Evolutionary conservation across 2,329 filamentous ascomycete species (phyloP), one percentile per base, ranked within the genome.

Genomic region (Beauveria sp.): DNA sequence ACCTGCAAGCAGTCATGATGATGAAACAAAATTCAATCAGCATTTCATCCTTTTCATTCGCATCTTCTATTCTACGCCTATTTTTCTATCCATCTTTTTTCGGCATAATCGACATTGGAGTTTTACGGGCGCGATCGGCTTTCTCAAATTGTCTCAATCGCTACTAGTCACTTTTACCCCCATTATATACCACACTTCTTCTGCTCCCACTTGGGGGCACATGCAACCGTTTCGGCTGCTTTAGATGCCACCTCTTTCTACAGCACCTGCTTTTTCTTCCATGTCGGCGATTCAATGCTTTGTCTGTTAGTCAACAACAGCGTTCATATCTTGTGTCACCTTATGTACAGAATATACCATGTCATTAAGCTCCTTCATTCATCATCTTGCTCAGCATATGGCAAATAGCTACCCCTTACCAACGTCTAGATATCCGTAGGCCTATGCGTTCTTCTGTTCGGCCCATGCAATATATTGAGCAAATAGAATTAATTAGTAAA

Each of bases 341-440:
- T 52, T 49, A 52, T 60, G 57, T 60, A 60, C 48, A 60, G 51
- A 52, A 31, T 26, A 60, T 26, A 24, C 12, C 46, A 34, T 34
- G 34, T 34, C 40, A 40, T 50, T 52, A 18, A 22, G 9, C 38
- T 31, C 3, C n/a, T 26, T 16, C 28, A 28, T 51, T 24, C 6
- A 43, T 60, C 40, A 43, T 46, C 38, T 45, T 43, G 10, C 57
- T 24, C 14, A 34, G 48, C 57, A 52, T 45, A 45, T 34, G 34
- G 12, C n/a, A 31, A 49, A 34, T 60, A 52, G n/a, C 48, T 46
- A 22, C n/a, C 2, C 26, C 18, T 48, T n/a, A 53, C 46, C 49
- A n/a, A 46, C n/a, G 18, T 20, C 20, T 22, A 20, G 28, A 16
- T 48, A 48, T 34, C 24, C 24, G 42, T n/a, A 10, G 14, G 58